Base-by-base conservation (phyloP, 805 yeast genomes). In the Pichia nanzhaoensis region DNA sequence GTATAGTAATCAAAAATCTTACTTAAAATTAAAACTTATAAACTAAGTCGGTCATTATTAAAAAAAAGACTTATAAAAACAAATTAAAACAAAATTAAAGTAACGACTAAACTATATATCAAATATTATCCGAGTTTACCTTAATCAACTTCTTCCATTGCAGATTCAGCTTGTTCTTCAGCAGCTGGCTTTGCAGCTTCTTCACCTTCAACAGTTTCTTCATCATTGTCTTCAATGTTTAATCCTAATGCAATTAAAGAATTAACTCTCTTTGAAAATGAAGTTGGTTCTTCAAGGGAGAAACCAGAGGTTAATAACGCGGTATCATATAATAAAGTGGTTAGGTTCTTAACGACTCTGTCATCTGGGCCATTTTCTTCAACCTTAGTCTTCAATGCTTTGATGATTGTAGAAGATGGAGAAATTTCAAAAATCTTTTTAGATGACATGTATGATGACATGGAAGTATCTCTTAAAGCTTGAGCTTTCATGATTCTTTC, bases 401-500 rank as follows among this genome's bases (percentile, higher is more conserved):
- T 83, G 71, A 93, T 91, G 68, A 93, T 93, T 55, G 95, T 72
- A 55, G 97, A 90, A 70, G 79, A 84, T 74, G 99, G 97, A 63
- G 98, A 91, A 59, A 93, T 89, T 80, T 93, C 99, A 63, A 93
- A 88, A 66, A 93, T 93, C 84, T 93, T 93, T 89, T 93, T 93
- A 46, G 99, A 93, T 40, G 98, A 84, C 99, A 93, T 93, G 93
- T 93, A 93, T 53, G 96, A 81, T 35, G 98, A 89, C 99, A 93
- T 93, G 60, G 95, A 79, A 60, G 95, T 86, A 72, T 93, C 99
- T 78, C 98, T 89, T 64, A 93, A 77, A 61, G 99, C 99, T 79
- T 93, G 99, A 52, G 99, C 99, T 80, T 93, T 93, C 99, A 93
- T 93, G 80, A 93, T 93, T 84, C 99, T 91, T 80, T 93, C 99